phyloP scores from a whole-genome alignment of 768 basidiomycete species.

The Suillus placidus region DNA sequence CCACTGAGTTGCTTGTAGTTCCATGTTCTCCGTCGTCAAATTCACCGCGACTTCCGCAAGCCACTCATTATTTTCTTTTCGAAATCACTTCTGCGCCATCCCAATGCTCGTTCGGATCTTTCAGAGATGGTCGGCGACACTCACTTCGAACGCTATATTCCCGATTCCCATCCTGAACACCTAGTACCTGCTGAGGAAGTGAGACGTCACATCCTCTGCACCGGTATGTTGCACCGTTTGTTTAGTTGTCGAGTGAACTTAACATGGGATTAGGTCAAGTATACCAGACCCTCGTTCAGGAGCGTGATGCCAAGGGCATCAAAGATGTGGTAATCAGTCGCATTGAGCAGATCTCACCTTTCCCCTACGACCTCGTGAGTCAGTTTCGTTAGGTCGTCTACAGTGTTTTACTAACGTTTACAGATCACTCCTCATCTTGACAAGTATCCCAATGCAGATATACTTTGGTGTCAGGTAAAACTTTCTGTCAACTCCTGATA shows the following conservation, averaged over 20 bases:
- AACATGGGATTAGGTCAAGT: slow-evolving; percentile 72
- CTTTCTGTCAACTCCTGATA: neutral
- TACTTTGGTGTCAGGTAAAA: slow-evolving; percentile 88
- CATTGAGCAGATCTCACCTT: slow-evolving; percentile 93
- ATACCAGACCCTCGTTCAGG: slow-evolving; percentile 85
- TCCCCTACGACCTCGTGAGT: slow-evolving; percentile 92
- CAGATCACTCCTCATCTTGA: slow-evolving; percentile 93
- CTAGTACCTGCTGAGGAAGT: slow-evolving; percentile 84
- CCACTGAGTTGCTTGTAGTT: slow-evolving; percentile 49
- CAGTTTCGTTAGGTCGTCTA: neutral
- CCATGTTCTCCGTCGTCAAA: slow-evolving; percentile 96
- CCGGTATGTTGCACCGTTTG: slow-evolving; percentile 46
- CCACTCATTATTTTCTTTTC: slow-evolving; percentile 91
- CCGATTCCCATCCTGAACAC: slow-evolving; percentile 73
- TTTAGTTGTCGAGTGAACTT: slow-evolving; percentile 8
- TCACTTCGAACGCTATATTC: slow-evolving; percentile 91
- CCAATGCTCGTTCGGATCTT: slow-evolving; percentile 83
- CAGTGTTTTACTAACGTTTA: slow-evolving; percentile 14
- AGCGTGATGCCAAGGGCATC: slow-evolving; percentile 89
- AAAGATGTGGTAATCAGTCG: slow-evolving; percentile 94
- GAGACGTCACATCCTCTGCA: slow-evolving; percentile 89
- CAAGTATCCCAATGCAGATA: slow-evolving; percentile 92
- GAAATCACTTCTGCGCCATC: slow-evolving; percentile 93
- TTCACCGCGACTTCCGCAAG: slow-evolving; percentile 97
- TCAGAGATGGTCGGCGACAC: slow-evolving; percentile 90